Percentiles rank a stretch among this genome's conserved stretches.
phyloP scores from a whole-genome alignment of 768 basidiomycete genomes.

The Myochromella boudieri region DNA sequence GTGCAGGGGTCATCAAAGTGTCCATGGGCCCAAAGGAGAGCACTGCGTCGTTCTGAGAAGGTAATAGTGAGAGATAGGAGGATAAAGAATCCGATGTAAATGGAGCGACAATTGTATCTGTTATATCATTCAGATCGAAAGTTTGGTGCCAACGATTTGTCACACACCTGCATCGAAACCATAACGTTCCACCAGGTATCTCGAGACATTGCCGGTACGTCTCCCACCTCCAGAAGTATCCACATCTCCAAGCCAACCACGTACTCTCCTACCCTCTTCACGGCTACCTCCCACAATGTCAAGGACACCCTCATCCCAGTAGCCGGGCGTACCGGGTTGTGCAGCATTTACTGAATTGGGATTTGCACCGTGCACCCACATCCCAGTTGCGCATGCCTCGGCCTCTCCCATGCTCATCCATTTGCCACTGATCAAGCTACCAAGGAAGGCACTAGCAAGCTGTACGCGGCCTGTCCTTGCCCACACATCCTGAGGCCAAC shows the following conservation, averaged over 20 bases:
- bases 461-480: slow-evolving; percentile 73
- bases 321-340: slow-evolving; percentile 34
- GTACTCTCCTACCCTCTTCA: slow-evolving; percentile 71
- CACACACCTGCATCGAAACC: slow-evolving; percentile 72
- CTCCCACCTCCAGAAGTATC: slow-evolving; percentile 65
- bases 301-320: slow-evolving; percentile 79
- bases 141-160: background rate
- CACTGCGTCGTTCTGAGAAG: slow-evolving; percentile 71
- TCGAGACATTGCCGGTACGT: slow-evolving; percentile 63
- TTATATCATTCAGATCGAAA: background rate
- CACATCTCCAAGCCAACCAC: slow-evolving; percentile 83
- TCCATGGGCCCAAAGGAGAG: slow-evolving; percentile 84
- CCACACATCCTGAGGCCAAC: slow-evolving; percentile 78
- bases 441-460: slow-evolving; percentile 74
- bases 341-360: slow-evolving; percentile 19
- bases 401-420: slow-evolving; percentile 74
- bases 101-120: slow-evolving; percentile 71
- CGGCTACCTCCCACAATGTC: slow-evolving; percentile 76
- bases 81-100: slow-evolving; percentile 81
- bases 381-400: slow-evolving; percentile 75
- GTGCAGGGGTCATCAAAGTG: slow-evolving; percentile 70
- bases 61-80: slow-evolving; percentile 73
- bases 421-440: slow-evolving; percentile 68
- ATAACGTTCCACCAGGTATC: slow-evolving; percentile 78
- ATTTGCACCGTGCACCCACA: slow-evolving; percentile 67